phyloP scores from a whole-genome alignment of 441 rosid species.

The Syzygium malaccense region DNA sequence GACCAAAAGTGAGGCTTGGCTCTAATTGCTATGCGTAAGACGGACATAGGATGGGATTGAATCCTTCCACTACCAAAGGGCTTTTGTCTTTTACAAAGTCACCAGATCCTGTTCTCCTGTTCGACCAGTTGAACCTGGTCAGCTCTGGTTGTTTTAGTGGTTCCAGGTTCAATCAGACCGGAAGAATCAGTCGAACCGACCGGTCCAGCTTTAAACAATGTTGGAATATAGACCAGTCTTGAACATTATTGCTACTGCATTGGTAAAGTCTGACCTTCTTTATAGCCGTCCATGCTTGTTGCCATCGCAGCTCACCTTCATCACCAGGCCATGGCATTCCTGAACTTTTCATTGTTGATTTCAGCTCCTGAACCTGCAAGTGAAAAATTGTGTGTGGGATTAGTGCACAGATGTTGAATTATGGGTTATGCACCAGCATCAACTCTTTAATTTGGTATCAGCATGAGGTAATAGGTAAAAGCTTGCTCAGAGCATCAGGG shows the following conservation, averaged over 20 bases:
- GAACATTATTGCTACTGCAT: neutral
- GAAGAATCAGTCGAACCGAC: neutral
- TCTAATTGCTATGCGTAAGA: neutral
- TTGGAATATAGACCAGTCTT: neutral
- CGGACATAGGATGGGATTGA: neutral
- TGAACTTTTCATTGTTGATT: constrained; percentile 65
- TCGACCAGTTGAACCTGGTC: neutral
- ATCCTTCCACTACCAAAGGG: neutral
- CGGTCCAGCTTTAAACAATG: neutral
- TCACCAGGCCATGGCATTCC: constrained; percentile 99
- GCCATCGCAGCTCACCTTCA: constrained; percentile 86
- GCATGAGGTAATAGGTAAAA: neutral
- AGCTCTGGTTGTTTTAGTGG: neutral
- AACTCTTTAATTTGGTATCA: neutral
- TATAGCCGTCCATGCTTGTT: constrained; percentile 92
- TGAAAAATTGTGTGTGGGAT: neutral
- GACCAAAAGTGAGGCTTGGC: neutral
- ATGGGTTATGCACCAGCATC: neutral
- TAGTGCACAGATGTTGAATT: neutral
- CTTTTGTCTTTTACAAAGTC: neutral
- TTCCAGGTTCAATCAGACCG: neutral
- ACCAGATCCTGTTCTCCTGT: neutral
- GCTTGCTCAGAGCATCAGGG: neutral
- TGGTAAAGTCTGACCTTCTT: constrained; percentile 54
- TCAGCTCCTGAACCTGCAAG: constrained; percentile 79